Evolutionary conservation across 768 basidiomycete genomes (phyloP).

Genomic region (Lanmaoa pseudosensibilis): DNA sequence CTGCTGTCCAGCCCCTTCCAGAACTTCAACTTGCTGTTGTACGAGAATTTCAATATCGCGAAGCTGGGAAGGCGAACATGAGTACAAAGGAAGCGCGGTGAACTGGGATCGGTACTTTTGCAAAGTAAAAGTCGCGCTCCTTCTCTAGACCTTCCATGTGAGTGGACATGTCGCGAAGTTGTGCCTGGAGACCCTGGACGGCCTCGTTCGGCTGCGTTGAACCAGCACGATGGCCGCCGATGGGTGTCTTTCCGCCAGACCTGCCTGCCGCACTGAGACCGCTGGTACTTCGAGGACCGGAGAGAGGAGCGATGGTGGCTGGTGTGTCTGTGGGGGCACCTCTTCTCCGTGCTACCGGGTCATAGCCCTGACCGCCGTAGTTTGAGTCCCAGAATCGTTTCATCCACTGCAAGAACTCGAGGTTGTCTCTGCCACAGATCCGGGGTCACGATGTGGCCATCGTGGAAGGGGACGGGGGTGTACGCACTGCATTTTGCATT

Average conservation of each 20-base stretch:
- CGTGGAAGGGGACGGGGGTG: background rate
- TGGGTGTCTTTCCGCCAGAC: conserved; percentile 70
- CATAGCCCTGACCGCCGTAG: conserved; percentile 85
- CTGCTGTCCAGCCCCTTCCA: conserved; percentile 56
- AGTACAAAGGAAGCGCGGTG: conserved; percentile 4
- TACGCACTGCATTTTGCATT: conserved; percentile 98
- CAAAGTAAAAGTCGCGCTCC: conserved; percentile 98
- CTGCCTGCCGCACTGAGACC: conserved; percentile 42
- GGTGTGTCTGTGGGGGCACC: conserved; percentile 76
- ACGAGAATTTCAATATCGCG: conserved; percentile 95
- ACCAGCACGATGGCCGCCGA: conserved; percentile 65
- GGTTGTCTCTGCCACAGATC: conserved; percentile 71
- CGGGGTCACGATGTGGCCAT: conserved; percentile 16
- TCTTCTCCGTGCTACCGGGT: conserved; percentile 77
- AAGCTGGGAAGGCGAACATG: conserved; percentile 50
- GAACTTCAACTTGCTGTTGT: conserved; percentile 69
- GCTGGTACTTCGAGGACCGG: conserved; percentile 39
- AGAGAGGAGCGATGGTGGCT: conserved; percentile 73
- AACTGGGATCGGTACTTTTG: conserved; percentile 63
- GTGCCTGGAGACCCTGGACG: conserved; percentile 64
- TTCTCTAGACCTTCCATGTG: conserved; percentile 93
- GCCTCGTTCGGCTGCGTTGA: conserved; percentile 68
- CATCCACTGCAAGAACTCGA: conserved; percentile 98
- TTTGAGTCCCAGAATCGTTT: conserved; percentile 95
- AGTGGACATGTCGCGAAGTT: conserved; percentile 77